These are phyloP conservation scores for Macrolepiota albuminosa DNA, from an alignment of 768 basidiomycete species.

Conservation along the genomic window DNA sequence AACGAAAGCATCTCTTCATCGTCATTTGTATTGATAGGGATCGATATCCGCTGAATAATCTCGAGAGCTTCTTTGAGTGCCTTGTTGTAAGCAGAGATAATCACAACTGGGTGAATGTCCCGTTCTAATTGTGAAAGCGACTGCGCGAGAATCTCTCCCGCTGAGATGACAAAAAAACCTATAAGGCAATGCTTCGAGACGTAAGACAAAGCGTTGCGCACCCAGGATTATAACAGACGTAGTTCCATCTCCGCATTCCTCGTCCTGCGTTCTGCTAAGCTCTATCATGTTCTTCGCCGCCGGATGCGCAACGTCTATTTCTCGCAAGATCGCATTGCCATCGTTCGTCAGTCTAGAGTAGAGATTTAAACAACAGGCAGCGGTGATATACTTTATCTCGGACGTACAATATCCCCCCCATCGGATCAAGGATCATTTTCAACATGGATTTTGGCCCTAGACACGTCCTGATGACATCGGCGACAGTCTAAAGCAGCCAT, in stretches of 20 bases:
- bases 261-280: slow-evolving; percentile 94
- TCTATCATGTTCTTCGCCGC: slow-evolving; percentile 99
- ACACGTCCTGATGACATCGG: slow-evolving; percentile 97
- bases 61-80: slow-evolving; percentile 89
- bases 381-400: background rate
- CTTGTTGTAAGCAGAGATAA: slow-evolving; percentile 97
- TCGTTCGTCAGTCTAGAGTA: slow-evolving; percentile 84
- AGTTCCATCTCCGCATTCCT: slow-evolving; percentile 98
- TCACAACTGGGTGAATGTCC: slow-evolving; percentile 97
- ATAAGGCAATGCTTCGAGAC: background rate
- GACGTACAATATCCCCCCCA: slow-evolving; percentile 95
- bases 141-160: slow-evolving; percentile 96
- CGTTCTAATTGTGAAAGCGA: slow-evolving; percentile 91
- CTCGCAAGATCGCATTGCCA: slow-evolving; percentile 97
- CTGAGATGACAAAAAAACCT: slow-evolving; percentile 23
- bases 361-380: background rate
- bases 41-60: slow-evolving; percentile 82
- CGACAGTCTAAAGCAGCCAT: slow-evolving; percentile 65
- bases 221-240: slow-evolving; percentile 98
- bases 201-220: slow-evolving; percentile 26
- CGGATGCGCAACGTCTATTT: slow-evolving; percentile 98
- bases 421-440: slow-evolving; percentile 99
- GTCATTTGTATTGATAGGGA: slow-evolving; percentile 82
- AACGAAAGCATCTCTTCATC: slow-evolving; percentile 92
- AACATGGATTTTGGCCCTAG: slow-evolving; percentile 97